Evolutionary conservation across 768 basidiomycete genomes (phyloP), one percentile per base, ranked within the genome.

Genomic region (Psilocybe sp.): DNA sequence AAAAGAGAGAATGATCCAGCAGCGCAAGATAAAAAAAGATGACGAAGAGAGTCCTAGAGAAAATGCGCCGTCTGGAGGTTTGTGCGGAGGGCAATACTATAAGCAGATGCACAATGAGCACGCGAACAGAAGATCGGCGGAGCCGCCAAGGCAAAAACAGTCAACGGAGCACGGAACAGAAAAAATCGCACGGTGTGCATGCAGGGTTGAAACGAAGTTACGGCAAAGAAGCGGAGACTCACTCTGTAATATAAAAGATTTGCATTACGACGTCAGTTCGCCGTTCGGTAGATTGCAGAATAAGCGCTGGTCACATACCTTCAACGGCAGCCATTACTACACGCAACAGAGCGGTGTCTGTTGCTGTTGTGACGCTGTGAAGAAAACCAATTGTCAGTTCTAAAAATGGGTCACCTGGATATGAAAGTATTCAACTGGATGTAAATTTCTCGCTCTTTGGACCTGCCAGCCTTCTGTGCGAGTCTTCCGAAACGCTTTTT

Each of bases 301-400:
- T 44, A 35, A 12, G 7, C 15, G 23, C 23, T 7, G 23, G 23
- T 7, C 3, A 75, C 82, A 59, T 54, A 91, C 91, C 92, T 93
- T 93, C 89, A 44, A 94, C 92, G 53, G 94, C 93, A 55, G 90
- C 89, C 94, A 96, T 96, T 13, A 98, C 90, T 15, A 95, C 90
- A 59, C 88, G 77, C 44, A 95, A 69, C 77, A 93, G 78, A 15
- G 81, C 89, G 1, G 92, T 94, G 71, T 95, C 92, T 16, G 92
- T 92, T 32, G 93, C 92, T 37, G 85, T 95, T 39, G 93, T 95
- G 52, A 86, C 84, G 68, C 92, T 92, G 51, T 37, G 16, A 18
- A 41, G 10, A 1, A 14, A 40, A 54, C 13, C 19, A 49, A 33
- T 14, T 36, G 39, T 50, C 31, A 39, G 33, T n/a, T 28, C 38